phyloP scores from a whole-genome alignment of 164 flowering plant species.

The Annona squamosa region DNA sequence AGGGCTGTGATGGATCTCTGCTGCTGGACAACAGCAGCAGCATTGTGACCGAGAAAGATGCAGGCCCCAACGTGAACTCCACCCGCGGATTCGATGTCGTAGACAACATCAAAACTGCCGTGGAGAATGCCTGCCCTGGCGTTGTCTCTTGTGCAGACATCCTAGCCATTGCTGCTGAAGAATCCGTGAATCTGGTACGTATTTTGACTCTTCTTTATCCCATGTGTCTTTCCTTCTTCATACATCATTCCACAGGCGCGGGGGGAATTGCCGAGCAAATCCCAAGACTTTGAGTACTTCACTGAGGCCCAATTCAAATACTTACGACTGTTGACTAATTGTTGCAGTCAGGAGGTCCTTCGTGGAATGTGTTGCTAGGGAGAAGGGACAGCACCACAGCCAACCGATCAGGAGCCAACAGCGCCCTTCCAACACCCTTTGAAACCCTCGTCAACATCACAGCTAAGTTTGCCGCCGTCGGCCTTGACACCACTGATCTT shows the following conservation, averaged over 20 bases:
- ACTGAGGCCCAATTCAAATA: neutral
- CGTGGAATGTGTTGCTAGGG: constrained; percentile 28
- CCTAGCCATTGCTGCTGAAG: constrained; percentile 34
- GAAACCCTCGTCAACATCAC: constrained; percentile 17
- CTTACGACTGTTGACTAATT: neutral
- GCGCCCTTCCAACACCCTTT: constrained; percentile 22
- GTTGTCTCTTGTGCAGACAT: constrained; percentile 43
- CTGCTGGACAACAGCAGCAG: constrained; percentile 24
- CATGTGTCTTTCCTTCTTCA: neutral
- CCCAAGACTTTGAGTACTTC: neutral
- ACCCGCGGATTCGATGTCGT: constrained; percentile 28
- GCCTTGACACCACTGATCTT: constrained; percentile 26
- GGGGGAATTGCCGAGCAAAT: too few relatives aligned
- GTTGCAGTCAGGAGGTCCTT: constrained; percentile 23
- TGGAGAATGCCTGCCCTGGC: constrained; percentile 33
- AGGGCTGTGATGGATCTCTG: constrained; percentile 34
- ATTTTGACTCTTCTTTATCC: too few relatives aligned
- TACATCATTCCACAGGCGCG: too few relatives aligned
- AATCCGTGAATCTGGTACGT: constrained; percentile 27
- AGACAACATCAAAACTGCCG: constrained; percentile 25
- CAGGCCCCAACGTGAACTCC: constrained; percentile 23
- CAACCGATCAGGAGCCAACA: constrained; percentile 22
- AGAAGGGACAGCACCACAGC: constrained; percentile 29
- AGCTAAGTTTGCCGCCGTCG: constrained; percentile 24
- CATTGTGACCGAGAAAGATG: constrained; percentile 34